Evolutionary conservation across 2,329 filamentous ascomycete species (phyloP).

Genomic region (Fusarium sp.): DNA sequence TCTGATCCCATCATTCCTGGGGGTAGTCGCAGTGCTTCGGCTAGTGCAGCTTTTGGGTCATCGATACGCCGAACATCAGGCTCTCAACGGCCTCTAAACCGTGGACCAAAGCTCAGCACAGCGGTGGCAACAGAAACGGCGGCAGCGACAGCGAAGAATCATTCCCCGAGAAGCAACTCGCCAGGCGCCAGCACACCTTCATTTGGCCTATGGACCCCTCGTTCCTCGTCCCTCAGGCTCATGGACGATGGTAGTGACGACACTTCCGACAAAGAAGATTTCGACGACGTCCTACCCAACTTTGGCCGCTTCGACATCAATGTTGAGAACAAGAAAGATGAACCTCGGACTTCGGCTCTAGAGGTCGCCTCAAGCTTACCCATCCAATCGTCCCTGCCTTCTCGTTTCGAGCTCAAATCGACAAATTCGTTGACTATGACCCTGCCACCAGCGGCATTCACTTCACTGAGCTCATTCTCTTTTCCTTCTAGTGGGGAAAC

Average conservation of each 20-base stretch:
- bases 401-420: conserved; percentile 35
- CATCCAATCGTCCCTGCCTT: conserved; percentile 17
- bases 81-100: conserved; percentile 43
- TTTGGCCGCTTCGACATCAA: conserved; percentile 55
- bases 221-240: conserved; percentile 56
- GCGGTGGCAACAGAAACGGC: conserved; percentile 4
- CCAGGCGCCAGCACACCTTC: conserved; percentile 34
- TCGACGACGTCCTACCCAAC: conserved; percentile 63
- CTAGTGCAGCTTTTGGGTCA: conserved; percentile 51
- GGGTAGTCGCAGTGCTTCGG: conserved; percentile 59
- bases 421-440: conserved; percentile 31
- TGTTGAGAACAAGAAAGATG: conserved; percentile 27
- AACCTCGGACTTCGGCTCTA: background rate
- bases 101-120: conserved; percentile 33
- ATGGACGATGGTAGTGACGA: conserved; percentile 61
- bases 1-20: conserved; percentile 55
- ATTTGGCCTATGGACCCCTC: conserved; percentile 50
- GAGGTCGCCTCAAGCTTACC: conserved; percentile 22
- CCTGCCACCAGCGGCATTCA: conserved; percentile 38
- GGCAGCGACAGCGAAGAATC: background rate
- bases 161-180: conserved; percentile 38
- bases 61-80: conserved; percentile 47
- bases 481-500: conserved; percentile 32
- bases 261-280: conserved; percentile 56
- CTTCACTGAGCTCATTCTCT: conserved; percentile 36